A percentile compares a stretch with the other conserved stretches of the same genome.
These are phyloP conservation scores for Wickerhamiella vanderwaltii DNA, from an alignment of 805 yeast species.

Conservation along the genomic window DNA sequence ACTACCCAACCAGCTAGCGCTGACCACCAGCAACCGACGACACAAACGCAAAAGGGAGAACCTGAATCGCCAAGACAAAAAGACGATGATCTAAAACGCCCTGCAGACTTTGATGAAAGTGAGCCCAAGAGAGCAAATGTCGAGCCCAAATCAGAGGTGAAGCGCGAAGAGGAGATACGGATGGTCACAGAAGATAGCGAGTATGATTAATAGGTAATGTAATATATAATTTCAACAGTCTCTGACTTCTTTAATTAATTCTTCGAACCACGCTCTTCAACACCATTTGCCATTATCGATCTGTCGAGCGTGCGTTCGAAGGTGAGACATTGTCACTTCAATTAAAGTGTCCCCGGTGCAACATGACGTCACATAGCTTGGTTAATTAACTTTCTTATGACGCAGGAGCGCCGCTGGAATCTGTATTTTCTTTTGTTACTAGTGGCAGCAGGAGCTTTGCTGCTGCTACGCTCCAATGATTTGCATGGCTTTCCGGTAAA, in stretches of 20 bases:
- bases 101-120: constrained; percentile 11
- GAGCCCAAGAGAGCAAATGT: constrained; percentile 16
- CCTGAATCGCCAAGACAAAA: constrained; percentile 7
- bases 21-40: too few species aligned
- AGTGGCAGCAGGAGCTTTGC: background rate
- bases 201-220: constrained; percentile 16
- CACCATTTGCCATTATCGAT: too few species aligned
- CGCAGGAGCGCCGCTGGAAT: constrained; percentile 5
- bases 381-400: background rate
- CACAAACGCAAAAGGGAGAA: too few species aligned
- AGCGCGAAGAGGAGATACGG: constrained; percentile 18
- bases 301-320: background rate
- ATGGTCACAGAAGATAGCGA: constrained; percentile 22
- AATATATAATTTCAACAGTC: constrained; percentile 1
- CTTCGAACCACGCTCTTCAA: too few species aligned
- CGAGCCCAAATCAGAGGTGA: constrained; percentile 4
- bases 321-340: background rate
- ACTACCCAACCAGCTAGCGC: too few species aligned
- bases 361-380: constrained; percentile 7
- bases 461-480: background rate
- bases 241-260: too few species aligned
- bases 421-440: background rate
- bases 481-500: too few species aligned
- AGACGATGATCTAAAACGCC: constrained; percentile 15
- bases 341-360: constrained; percentile 1